Base-by-base conservation (phyloP, 2,329 filamentous ascomycete species). In the Pseudocercospora macadamiae region DNA sequence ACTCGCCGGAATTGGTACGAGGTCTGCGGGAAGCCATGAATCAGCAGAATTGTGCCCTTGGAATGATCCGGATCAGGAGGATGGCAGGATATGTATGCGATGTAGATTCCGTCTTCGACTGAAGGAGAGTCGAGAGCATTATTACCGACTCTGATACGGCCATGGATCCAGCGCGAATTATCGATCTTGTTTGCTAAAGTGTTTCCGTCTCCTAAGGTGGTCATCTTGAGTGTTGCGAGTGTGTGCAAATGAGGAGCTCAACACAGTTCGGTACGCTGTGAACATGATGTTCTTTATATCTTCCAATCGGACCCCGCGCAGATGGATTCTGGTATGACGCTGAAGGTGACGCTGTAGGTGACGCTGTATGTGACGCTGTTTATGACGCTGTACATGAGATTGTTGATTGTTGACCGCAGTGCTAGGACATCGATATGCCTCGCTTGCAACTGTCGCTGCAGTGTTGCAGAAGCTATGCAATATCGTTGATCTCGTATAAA, bases 1-100 rank as follows among this genome's bases (percentile, higher is more conserved):
- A 76, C 73, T 51, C 74, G 71, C 4, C 76, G 75, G 59, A 75
- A 78, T 62, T 78, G 79, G 59, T 80, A 78, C 2, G 75, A 77
- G 5, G 78, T 79, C 62, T 81, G 73, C 1, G 79, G 79, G 57
- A 78, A 81, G 59, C 78, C 78, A 57, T 81, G 78, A 34, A 82
- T 76, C 18, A 80, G 73, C 14, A 80, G 64, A n/a, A 79, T 74
- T 12, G 70, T 68, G 21, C 75, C 75, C 63, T 72, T 72, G 25
- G 57, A 48, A 16, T 58, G 49, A 1, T 19, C 51, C 3, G 56
- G 55, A 9, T 57, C 32, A 6, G 61, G 61, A 7, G 64, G 51
- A 7, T 54, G 52, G 42, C 67, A 70, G 48, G 63, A 49, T 19
- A 70, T 66, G 54, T 70, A 69, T 59, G 68, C 64, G 9, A 72